Conservation (phyloP, 2,329 filamentous ascomycete genomes). For the Gnomoniopsis sp. region DNA sequence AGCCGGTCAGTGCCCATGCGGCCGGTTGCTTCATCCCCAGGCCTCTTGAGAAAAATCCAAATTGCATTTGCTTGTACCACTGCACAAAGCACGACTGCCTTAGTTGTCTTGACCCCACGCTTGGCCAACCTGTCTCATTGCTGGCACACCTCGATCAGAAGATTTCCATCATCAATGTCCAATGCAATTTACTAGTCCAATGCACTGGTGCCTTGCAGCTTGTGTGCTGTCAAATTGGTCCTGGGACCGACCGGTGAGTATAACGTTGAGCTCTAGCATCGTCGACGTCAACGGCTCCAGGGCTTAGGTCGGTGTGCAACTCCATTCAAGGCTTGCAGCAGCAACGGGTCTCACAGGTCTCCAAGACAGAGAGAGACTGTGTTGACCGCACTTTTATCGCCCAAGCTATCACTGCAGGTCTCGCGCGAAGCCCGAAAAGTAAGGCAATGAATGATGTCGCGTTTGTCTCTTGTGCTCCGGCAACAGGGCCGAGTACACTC, state of each 20-base stretch:
- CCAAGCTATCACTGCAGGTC: neutral
- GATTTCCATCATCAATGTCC: neutral
- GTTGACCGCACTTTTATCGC: neutral
- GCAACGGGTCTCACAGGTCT: neutral
- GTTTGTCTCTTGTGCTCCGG: neutral
- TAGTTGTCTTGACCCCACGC: slow-evolving; percentile 10
- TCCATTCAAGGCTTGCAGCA: neutral
- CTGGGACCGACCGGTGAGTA: neutral
- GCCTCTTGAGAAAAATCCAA: slow-evolving; percentile 6
- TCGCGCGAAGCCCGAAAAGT: neutral
- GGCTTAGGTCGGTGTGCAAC: neutral
- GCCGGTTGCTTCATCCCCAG: slow-evolving; percentile 3
- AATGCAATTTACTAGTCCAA: neutral
- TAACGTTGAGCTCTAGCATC: neutral
- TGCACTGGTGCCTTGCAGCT: slow-evolving; percentile 19
- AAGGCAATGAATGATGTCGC: neutral
- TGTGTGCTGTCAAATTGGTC: slow-evolving; percentile 16
- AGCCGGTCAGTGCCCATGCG: slow-evolving; percentile 5
- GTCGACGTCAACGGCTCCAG: neutral
- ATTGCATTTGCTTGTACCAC: slow-evolving; percentile 5
- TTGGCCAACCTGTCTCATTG: slow-evolving; percentile 10
- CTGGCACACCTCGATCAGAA: slow-evolving; percentile 2
- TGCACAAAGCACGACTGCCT: slow-evolving; percentile 8
- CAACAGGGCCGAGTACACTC: neutral
- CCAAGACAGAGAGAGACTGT: neutral